Base-by-base conservation (phyloP, 1,284 basidiomycete species). In the Apiotrichum siamense region DNA sequence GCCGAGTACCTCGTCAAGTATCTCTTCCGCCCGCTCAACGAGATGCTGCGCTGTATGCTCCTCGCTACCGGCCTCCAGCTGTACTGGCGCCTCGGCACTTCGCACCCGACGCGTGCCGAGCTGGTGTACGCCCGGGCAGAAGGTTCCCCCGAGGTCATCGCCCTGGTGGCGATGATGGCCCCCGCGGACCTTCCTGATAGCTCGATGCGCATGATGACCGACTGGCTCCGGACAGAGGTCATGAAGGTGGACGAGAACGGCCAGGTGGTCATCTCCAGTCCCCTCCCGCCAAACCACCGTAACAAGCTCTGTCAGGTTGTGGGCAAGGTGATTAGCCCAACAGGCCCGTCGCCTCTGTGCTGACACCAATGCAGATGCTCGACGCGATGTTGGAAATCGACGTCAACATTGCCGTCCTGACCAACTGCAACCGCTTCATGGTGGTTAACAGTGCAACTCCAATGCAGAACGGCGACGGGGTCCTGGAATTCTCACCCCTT, bases 401-500 rank as follows among this genome's bases (percentile, higher is more conserved):
- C 20, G 33, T 44, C 9, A 13, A 26, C 2, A 18, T 51, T 5
- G 46, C 43, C 1, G 23, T 55, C 26, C 12, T 55, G 23, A 48
- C 54, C 42, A 55, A 55, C 44, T 55, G 54, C 36, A 49, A 46
- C 25, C 43, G 39, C 15, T 55, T 55, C 24, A 37, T 52, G 37
- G 32, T 32, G 3, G 17, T 55, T 24, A 17, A 21, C 18, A 37
- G 38, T 12, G 15, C 36, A 3, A 20, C 27, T 3, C 41, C 26
- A 3, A 31, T 6, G 2, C 7, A 31, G 1, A 7, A 18, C 20
- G 41, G 41, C n/a, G 27, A 43, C 9, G 41, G 21, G 12, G 12
- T 38, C 24, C 32, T 49, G 33, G 33, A 49, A 29, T 55, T 51
- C 25, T 50, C 48, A 15, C 41, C 48, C 33, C 12, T 45, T 1